Evolutionary conservation across 169 alveolate species (phyloP).

Genomic region (Plasmodium sp.): DNA sequence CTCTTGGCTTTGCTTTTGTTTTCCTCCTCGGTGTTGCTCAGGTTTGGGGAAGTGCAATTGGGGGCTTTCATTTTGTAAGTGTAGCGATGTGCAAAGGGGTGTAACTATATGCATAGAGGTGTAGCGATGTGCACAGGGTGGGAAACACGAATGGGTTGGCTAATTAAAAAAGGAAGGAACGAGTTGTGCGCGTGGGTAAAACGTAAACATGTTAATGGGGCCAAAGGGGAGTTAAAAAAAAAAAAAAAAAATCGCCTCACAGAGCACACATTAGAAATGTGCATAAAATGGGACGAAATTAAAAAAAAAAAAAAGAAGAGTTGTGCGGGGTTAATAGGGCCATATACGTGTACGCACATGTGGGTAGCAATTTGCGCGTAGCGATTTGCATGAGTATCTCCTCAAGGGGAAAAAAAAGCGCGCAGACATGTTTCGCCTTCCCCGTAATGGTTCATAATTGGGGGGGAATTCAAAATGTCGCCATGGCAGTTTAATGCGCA

Average conservation of each 20-base stretch:
- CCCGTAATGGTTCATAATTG: not conserved
- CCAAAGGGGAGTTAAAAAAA: not conserved
- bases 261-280: too few relatives aligned
- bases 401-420: not conserved
- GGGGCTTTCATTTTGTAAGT: conserved; percentile 4
- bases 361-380: not conserved
- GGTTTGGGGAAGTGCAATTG: not conserved
- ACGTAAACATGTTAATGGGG: not conserved
- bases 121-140: not conserved
- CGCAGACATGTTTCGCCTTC: not conserved
- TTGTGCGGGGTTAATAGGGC: not conserved
- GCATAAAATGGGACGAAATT: not conserved
- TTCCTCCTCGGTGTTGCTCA: not conserved
- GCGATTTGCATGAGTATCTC: not conserved
- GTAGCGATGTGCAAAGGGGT: not conserved
- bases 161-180: not conserved
- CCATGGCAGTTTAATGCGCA: not conserved
- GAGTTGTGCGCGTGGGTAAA: not conserved
- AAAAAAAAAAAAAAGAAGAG: not conserved
- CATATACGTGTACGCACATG: not conserved
- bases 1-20: not conserved
- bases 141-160: not conserved
- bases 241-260: not conserved
- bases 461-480: not conserved
- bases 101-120: not conserved